Evolutionary conservation across 768 basidiomycete species (phyloP).

Genomic region (Tephrocybe rancida): DNA sequence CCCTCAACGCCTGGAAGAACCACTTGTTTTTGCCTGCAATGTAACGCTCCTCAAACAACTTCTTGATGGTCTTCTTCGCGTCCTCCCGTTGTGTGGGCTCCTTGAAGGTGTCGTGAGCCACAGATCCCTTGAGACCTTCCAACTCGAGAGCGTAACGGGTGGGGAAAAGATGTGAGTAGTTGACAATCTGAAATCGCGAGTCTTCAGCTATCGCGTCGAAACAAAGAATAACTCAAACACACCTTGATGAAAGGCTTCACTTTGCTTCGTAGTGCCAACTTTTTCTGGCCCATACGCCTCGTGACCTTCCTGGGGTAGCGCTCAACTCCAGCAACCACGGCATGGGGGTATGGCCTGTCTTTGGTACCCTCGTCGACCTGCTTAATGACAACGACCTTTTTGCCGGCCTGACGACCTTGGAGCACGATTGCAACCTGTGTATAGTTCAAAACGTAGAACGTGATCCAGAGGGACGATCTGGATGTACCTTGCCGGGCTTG

Average conservation of each 20-base stretch:
- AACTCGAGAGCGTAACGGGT: conserved; percentile 98
- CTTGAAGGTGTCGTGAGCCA: conserved; percentile 91
- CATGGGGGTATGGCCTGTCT: conserved; percentile 95
- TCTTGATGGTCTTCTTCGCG: conserved; percentile 95
- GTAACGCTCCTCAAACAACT: conserved; percentile 95
- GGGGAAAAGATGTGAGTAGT: conserved; percentile 99
- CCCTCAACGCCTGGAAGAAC: conserved; percentile 91
- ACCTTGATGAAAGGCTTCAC: conserved; percentile 99
- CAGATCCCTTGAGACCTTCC: conserved; percentile 88
- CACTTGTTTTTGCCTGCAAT: conserved; percentile 93
- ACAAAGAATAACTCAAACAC: conserved; percentile 24
- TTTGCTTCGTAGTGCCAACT: conserved; percentile 88
- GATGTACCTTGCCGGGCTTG: conserved; percentile 88
- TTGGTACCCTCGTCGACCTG: conserved; percentile 97
- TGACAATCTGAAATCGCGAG: conserved; percentile 63
- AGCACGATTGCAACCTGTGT: conserved; percentile 93
- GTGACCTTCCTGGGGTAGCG: conserved; percentile 98
- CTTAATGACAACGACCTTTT: conserved; percentile 99
- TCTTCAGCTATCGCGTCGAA: background rate
- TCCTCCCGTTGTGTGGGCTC: conserved; percentile 95
- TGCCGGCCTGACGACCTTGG: conserved; percentile 98
- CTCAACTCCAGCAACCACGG: conserved; percentile 97
- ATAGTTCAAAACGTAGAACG: background rate
- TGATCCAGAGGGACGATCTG: background rate
- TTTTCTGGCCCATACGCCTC: conserved; percentile 96